These are phyloP conservation scores for Elaeis oleifera DNA, from an alignment of 202 grass and related monocot species.

Conservation along the genomic window DNA sequence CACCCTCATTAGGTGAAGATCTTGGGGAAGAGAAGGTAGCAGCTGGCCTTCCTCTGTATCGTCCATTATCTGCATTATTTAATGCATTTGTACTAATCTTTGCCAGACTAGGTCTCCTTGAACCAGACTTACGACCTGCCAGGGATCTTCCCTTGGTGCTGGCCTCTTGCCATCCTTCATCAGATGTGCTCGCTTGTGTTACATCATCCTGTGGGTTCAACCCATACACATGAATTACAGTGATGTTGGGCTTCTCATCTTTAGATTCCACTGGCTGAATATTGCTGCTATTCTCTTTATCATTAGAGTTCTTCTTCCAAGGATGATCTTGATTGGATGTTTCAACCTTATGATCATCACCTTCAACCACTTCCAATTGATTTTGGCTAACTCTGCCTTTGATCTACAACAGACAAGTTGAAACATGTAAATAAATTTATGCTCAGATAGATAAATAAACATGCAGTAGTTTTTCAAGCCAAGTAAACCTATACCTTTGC, in stretches of 20 bases:
- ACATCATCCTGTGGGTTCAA: constrained; percentile 37
- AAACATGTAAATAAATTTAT: constrained; percentile 19
- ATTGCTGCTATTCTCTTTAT: constrained; percentile 53
- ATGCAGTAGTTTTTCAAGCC: constrained; percentile 15
- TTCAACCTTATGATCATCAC: constrained; percentile 52
- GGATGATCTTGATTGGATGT: constrained; percentile 40
- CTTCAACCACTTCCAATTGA: constrained; percentile 53
- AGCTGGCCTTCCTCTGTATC: constrained; percentile 48
- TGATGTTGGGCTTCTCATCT: constrained; percentile 44
- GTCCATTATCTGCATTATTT: constrained; percentile 58
- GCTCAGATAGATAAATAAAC: constrained; percentile 13
- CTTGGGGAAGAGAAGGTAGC: constrained; percentile 47
- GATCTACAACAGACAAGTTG: constrained; percentile 40
- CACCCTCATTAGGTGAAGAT: constrained; percentile 46
- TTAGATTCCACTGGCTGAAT: constrained; percentile 42
- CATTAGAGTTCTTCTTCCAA: constrained; percentile 43
- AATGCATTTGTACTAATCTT: constrained; percentile 68
- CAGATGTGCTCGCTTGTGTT: constrained; percentile 47
- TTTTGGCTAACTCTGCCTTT: constrained; percentile 60
- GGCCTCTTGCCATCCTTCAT: constrained; percentile 96
- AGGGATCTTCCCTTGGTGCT: constrained; percentile 63
- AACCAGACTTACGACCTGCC: constrained; percentile 48
- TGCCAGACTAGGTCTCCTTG: constrained; percentile 63
- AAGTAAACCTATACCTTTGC: constrained; percentile 65
- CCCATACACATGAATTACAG: constrained; percentile 27